Percentiles rank a stretch among this genome's conserved stretches.
These are phyloP conservation scores for Hylodesmum podocarpum DNA, from an alignment of 306 rosid genomes.

Conservation along the genomic window DNA sequence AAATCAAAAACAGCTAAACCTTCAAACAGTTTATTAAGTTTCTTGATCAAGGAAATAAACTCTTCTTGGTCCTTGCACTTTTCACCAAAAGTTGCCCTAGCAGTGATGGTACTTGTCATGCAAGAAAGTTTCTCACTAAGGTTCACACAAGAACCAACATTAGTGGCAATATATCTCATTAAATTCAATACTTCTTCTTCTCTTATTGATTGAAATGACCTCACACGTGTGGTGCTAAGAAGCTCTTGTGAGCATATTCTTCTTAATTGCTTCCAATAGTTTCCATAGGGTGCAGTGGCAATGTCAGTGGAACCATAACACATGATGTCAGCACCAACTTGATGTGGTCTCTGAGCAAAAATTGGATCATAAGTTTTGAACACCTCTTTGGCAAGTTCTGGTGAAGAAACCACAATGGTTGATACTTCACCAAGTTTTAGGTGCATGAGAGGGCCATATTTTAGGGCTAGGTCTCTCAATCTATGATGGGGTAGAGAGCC, in stretches of 20 bases:
- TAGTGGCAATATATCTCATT: neutral
- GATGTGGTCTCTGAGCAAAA: slow-evolving; percentile 12
- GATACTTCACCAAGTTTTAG: slow-evolving; percentile 23
- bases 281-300: neutral
- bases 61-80: neutral
- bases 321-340: neutral
- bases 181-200: neutral
- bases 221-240: neutral
- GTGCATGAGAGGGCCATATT: slow-evolving; percentile 35
- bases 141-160: neutral
- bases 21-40: neutral
- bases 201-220: neutral
- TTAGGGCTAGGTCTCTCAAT: neutral
- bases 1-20: neutral
- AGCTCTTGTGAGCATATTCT: neutral
- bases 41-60: neutral
- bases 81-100: neutral
- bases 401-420: slow-evolving; percentile 32
- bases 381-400: slow-evolving; percentile 35
- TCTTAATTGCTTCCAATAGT: neutral
- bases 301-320: neutral
- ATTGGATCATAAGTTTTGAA: slow-evolving; percentile 23
- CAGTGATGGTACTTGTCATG: neutral
- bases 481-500: neutral
- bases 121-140: neutral